Percentiles rank a stretch among this genome's conserved stretches.
These are phyloP conservation scores for Stagonosporopsis tanaceti DNA, from an alignment of 2,329 filamentous ascomycete genomes.

Conservation along the genomic window DNA sequence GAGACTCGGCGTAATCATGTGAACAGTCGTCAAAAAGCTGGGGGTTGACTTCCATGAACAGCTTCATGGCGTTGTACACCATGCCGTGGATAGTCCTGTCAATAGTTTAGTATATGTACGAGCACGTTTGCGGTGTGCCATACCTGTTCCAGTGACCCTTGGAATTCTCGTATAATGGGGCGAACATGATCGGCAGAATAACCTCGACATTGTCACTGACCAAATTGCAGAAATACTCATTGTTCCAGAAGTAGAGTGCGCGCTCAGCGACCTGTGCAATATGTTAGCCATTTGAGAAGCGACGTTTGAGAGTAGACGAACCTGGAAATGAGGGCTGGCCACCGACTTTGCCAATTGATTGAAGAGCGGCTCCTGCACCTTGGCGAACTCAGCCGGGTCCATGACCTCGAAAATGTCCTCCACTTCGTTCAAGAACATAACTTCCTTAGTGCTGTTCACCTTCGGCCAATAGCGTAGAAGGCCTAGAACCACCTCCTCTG, in stretches of 20 bases:
- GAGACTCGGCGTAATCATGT: constrained; percentile 95
- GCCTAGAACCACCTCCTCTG: constrained; percentile 96
- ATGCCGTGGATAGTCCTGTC: constrained; percentile 95
- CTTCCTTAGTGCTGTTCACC: constrained; percentile 99
- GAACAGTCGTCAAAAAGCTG: constrained; percentile 98
- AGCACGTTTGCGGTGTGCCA: constrained; percentile 36
- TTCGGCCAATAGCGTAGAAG: constrained; percentile 98
- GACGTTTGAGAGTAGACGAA: constrained; percentile 39
- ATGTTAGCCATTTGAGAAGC: neutral
- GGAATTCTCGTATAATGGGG: constrained; percentile 96
- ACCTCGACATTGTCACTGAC: constrained; percentile 99
- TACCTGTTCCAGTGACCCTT: constrained; percentile 99
- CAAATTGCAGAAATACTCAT: constrained; percentile 99
- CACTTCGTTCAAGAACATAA: constrained; percentile 99
- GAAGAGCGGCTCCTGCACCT: constrained; percentile 97
- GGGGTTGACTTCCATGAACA: constrained; percentile 99
- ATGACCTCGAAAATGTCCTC: constrained; percentile 99
- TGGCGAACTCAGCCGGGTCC: constrained; percentile 98
- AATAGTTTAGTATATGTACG: constrained; percentile 25
- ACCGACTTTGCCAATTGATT: constrained; percentile 98
- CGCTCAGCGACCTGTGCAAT: constrained; percentile 79
- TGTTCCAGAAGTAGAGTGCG: constrained; percentile 99
- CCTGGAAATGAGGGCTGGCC: constrained; percentile 96
- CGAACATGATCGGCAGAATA: constrained; percentile 99
- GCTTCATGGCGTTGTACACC: constrained; percentile 99